Conservation (phyloP, 148 eudicot species). For the Selenicereus undatus region DNA sequence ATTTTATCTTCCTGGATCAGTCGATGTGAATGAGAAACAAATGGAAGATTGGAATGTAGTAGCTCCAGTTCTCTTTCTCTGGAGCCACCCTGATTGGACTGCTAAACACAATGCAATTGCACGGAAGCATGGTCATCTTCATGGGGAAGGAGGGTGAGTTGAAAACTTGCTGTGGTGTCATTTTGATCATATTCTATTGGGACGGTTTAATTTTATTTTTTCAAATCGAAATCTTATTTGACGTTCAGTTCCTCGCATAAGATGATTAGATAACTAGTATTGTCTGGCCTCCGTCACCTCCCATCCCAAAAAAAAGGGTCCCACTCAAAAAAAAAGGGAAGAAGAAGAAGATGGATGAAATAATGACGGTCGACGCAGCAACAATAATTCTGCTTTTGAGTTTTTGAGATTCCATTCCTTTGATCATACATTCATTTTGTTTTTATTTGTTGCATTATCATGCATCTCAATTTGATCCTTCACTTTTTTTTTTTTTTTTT, state of each 20-base stretch:
- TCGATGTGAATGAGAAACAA: slow-evolving; percentile 70
- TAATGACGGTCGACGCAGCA: too few species aligned
- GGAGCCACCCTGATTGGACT: slow-evolving; percentile 82
- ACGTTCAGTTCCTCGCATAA: background rate
- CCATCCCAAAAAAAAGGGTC: background rate
- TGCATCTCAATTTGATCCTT: too few species aligned
- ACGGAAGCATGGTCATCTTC: slow-evolving; percentile 47
- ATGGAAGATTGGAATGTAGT: slow-evolving; percentile 74
- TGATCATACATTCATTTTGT: too few species aligned
- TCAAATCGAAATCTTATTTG: too few species aligned
- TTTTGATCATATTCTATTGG: background rate
- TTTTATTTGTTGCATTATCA: too few species aligned
- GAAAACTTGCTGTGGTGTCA: background rate
- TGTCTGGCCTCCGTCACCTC: background rate
- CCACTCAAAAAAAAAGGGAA: background rate
- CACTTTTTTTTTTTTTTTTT: too few species aligned
- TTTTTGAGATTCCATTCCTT: too few species aligned
- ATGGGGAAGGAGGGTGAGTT: slow-evolving; percentile 29
- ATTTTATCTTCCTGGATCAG: slow-evolving; percentile 92
- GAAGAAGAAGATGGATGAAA: background rate
- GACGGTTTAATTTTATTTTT: too few species aligned
- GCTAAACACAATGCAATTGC: slow-evolving; percentile 60
- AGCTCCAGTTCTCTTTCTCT: slow-evolving; percentile 75
- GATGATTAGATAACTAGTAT: background rate
- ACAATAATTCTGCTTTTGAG: too few species aligned